Base-by-base conservation (phyloP, 768 basidiomycete genomes). In the Chalciporus chontae region DNA sequence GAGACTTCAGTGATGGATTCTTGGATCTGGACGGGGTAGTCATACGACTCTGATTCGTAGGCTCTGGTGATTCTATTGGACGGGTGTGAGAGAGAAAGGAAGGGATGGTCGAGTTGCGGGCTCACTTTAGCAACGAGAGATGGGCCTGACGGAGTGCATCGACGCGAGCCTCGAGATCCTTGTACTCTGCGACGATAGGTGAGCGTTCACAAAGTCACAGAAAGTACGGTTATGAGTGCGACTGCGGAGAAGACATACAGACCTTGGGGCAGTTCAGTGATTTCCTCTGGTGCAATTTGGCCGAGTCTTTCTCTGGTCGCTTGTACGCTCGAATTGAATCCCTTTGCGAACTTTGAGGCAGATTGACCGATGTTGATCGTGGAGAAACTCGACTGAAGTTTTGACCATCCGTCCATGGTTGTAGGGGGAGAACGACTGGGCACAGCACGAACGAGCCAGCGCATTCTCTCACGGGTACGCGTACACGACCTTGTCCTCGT, bases 191-290 rank as follows among this genome's bases (percentile, higher is more conserved):
- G 54, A 19, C 36, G 36, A 34, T 24, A 43, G 4, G 15, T 36
- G 14, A 36, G 34, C 15, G 14, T 6, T 36, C n/a, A 46, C 32
- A 13, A 39, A 17, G 48, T 40, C n/a, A n/a, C n/a, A n/a, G n/a
- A n/a, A n/a, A n/a, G n/a, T n/a, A n/a, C n/a, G n/a, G n/a, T n/a
- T n/a, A n/a, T n/a, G n/a, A 37, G 43, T 10, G 40, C 34, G 34
- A 23, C 14, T 3, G 5, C 11, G 18, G 21, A 37, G n/a, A 39
- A 7, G 8, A 65, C 70, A n/a, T 23, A 87, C n/a, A n/a, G n/a
- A n/a, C 90, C 92, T 71, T 90, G 85, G 21, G 90, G 89, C 44
- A 92, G 78, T 71, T 97, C 96, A 8, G 95, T 98, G 64, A 97
- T 94, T 58, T 96, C 96, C 55, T 92, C 92, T 5, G 87, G 78